Conservation (phyloP, 352 stramenopile species). For the Globisporangium middletonii region DNA sequence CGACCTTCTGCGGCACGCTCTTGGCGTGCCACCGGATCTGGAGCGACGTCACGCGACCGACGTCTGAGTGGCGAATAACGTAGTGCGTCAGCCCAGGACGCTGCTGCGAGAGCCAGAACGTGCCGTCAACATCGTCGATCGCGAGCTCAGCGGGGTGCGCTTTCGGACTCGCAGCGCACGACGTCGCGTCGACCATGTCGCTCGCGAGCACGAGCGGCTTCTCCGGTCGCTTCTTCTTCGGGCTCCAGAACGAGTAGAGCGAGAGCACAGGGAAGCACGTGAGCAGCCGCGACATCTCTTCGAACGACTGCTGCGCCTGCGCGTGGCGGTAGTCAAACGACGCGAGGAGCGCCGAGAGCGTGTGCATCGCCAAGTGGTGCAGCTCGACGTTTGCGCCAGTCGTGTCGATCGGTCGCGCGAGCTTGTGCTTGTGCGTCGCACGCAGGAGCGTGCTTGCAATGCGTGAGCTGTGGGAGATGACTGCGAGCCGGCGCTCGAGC, state of each 20-base stretch:
- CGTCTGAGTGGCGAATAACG: conserved; percentile 27
- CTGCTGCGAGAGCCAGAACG: conserved; percentile 74
- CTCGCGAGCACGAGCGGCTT: conserved; percentile 34
- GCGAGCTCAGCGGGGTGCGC: conserved; percentile 39
- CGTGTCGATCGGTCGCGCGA: conserved; percentile 27
- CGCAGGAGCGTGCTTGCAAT: conserved; percentile 59
- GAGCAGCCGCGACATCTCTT: conserved; percentile 77
- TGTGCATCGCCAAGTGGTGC: conserved; percentile 81
- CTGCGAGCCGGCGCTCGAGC: conserved; percentile 67
- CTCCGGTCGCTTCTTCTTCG: conserved; percentile 56
- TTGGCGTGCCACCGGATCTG: conserved; percentile 69
- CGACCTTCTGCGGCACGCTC: conserved; percentile 44
- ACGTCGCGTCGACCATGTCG: conserved; percentile 51
- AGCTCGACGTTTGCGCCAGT: conserved; percentile 49
- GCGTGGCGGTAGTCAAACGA: conserved; percentile 65
- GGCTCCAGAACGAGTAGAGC: conserved; percentile 83
- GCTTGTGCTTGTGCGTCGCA: conserved; percentile 34
- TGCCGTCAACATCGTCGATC: conserved; percentile 44
- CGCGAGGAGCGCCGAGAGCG: conserved; percentile 55
- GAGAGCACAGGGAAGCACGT: conserved; percentile 68
- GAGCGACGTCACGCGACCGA: conserved; percentile 53
- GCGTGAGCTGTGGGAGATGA: conserved; percentile 74
- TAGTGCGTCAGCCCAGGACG: conserved; percentile 52
- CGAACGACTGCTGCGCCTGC: conserved; percentile 50
- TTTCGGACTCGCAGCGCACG: conserved; percentile 37